These are phyloP conservation scores for Gnaphalium uliginosum DNA, from an alignment of 129 eudicot genomes.

Conservation along the genomic window DNA sequence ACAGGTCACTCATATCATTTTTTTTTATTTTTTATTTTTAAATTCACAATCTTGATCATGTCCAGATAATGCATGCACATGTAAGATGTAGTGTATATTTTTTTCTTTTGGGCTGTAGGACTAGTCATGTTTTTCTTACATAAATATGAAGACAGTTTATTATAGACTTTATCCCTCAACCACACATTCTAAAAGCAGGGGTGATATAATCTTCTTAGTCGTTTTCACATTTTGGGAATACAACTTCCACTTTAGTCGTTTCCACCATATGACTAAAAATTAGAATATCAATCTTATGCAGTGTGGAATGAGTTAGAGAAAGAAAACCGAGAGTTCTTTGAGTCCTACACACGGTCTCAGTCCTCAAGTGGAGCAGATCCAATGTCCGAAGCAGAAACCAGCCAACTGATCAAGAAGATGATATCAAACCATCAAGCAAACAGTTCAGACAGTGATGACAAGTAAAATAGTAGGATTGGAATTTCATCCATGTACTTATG, in stretches of 20 bases:
- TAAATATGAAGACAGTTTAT: not conserved
- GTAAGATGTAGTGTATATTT: not conserved
- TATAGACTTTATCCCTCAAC: not conserved
- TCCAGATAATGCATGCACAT: conserved; percentile 20
- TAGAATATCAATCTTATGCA: conserved; percentile 25
- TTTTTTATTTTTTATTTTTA: too few species aligned
- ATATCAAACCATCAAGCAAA: conserved; percentile 42
- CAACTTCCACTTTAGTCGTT: not conserved
- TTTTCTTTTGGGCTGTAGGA: not conserved
- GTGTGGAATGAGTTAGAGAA: conserved; percentile 85
- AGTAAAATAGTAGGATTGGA: conserved; percentile 14
- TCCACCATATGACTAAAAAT: not conserved
- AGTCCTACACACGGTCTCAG: conserved; percentile 50
- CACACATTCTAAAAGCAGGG: not conserved
- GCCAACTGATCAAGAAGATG: conserved; percentile 66
- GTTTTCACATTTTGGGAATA: not conserved
- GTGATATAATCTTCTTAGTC: conserved; percentile 15
- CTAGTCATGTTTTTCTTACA: not conserved
- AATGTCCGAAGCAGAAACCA: conserved; percentile 59
- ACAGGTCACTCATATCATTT: conserved; percentile 54
- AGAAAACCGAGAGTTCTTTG: conserved; percentile 70
- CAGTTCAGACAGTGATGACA: conserved; percentile 35
- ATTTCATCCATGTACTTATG: not conserved
- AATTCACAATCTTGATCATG: not conserved
- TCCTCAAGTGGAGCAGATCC: conserved; percentile 40